A percentile compares a stretch with the other conserved stretches of the same genome.
Conservation (phyloP, 2,329 filamentous ascomycete genomes). For the Trichoderma sp. region DNA sequence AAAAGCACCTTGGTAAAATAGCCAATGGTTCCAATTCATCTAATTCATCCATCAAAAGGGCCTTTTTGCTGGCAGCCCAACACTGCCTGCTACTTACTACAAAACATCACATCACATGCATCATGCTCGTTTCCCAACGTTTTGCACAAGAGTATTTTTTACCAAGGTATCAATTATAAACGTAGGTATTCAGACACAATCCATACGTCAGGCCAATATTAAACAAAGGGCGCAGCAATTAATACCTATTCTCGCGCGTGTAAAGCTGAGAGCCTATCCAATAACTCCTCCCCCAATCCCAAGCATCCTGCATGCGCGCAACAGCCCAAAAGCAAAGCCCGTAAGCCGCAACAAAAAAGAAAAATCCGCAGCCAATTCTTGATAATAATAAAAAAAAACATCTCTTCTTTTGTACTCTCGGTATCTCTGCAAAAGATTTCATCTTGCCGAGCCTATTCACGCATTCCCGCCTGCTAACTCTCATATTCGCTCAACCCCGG, state of each 20-base stretch:
- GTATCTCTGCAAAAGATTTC: background rate
- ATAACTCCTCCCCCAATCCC: slow-evolving; percentile 9
- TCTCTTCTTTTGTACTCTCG: slow-evolving; percentile 9
- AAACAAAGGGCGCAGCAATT: slow-evolving; percentile 6
- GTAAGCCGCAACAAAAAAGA: background rate
- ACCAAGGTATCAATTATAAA: background rate
- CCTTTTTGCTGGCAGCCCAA: background rate
- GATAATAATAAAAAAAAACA: background rate
- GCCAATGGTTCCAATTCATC: background rate
- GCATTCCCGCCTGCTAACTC: background rate
- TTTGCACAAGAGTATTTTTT: background rate
- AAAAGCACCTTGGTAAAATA: background rate
- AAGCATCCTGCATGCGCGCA: background rate
- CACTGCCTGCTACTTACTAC: background rate
- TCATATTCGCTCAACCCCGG: slow-evolving; percentile 1
- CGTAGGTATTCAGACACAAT: background rate
- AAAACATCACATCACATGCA: background rate
- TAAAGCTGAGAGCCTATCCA: slow-evolving; percentile 6
- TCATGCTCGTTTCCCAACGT: background rate
- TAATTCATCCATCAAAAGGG: background rate
- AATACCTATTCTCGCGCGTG: slow-evolving; percentile 11
- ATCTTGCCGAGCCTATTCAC: background rate
- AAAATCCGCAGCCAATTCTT: background rate
- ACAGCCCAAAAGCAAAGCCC: slow-evolving; percentile 5
- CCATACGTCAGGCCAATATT: background rate